A percentile compares a stretch with the other conserved stretches of the same genome.
These are phyloP conservation scores for Cydonia oblonga DNA, from an alignment of 331 rosid species.

Conservation along the genomic window DNA sequence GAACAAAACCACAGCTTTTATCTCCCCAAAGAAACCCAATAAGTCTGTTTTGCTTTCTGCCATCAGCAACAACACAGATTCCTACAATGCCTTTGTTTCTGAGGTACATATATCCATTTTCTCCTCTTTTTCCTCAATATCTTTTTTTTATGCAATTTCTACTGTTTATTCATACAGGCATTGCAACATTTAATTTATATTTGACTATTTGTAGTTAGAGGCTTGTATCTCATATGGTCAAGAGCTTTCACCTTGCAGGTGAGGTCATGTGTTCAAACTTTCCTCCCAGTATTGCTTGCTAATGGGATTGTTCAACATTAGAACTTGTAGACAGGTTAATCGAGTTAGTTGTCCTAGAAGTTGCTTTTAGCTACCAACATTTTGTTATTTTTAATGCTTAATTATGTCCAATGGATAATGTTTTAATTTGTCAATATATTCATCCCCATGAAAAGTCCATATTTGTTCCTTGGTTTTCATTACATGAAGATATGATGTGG, in stretches of 20 bases:
- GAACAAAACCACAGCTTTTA: slow-evolving; percentile 16
- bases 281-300: no score
- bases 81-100: slow-evolving; percentile 64
- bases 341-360: neutral
- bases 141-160: neutral
- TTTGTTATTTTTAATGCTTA: neutral
- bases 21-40: slow-evolving; percentile 32
- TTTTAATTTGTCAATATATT: neutral
- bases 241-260: no score
- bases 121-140: neutral
- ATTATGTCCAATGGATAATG: neutral
- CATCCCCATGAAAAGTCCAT: neutral
- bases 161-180: neutral
- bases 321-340: neutral
- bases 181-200: neutral
- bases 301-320: neutral
- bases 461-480: neutral
- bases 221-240: no score
- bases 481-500: neutral
- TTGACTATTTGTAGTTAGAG: no score
- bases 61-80: slow-evolving; percentile 27
- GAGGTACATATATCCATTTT: slow-evolving; percentile 35
- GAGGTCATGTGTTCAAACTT: no score
- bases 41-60: slow-evolving; percentile 35
- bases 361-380: neutral